Percentiles rank a stretch among this genome's conserved stretches.
Evolutionary conservation across 805 yeast genomes (phyloP).

Genomic region (Candida patagonica): DNA sequence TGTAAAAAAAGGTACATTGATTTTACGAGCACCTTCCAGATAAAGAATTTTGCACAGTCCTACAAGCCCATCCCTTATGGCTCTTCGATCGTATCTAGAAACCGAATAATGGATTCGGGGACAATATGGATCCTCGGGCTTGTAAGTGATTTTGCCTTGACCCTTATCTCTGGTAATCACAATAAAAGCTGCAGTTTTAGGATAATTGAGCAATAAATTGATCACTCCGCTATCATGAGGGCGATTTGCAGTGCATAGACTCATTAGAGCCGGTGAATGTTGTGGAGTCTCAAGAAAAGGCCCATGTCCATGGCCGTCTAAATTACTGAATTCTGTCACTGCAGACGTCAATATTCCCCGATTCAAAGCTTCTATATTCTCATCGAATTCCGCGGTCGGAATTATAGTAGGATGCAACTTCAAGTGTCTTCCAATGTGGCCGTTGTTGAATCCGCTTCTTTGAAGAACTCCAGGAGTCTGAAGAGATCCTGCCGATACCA

Average conservation of each 20-base stretch:
- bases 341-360: slow-evolving; percentile 43
- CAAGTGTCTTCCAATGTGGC: slow-evolving; percentile 41
- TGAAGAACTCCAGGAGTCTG: slow-evolving; percentile 40
- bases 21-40: slow-evolving; percentile 40
- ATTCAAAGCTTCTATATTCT: slow-evolving; percentile 31
- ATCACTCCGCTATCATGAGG: slow-evolving; percentile 29
- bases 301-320: slow-evolving; percentile 47
- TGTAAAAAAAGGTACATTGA: slow-evolving; percentile 29
- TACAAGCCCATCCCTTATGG: slow-evolving; percentile 32
- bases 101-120: slow-evolving; percentile 33
- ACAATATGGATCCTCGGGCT: slow-evolving; percentile 28
- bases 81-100: slow-evolving; percentile 34
- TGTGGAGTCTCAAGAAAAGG: slow-evolving; percentile 42
- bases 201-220: slow-evolving; percentile 29
- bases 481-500: slow-evolving; percentile 40
- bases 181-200: slow-evolving; percentile 32
- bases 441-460: slow-evolving; percentile 41
- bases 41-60: slow-evolving; percentile 38
- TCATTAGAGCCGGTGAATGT: slow-evolving; percentile 35
- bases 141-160: slow-evolving; percentile 32
- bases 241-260: slow-evolving; percentile 37
- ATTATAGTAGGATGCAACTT: slow-evolving; percentile 42
- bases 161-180: slow-evolving; percentile 40
- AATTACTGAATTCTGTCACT: slow-evolving; percentile 36
- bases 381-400: slow-evolving; percentile 35